Conservation (phyloP, 495 filamentous ascomycete genomes). For the Aspergillus steynii region DNA sequence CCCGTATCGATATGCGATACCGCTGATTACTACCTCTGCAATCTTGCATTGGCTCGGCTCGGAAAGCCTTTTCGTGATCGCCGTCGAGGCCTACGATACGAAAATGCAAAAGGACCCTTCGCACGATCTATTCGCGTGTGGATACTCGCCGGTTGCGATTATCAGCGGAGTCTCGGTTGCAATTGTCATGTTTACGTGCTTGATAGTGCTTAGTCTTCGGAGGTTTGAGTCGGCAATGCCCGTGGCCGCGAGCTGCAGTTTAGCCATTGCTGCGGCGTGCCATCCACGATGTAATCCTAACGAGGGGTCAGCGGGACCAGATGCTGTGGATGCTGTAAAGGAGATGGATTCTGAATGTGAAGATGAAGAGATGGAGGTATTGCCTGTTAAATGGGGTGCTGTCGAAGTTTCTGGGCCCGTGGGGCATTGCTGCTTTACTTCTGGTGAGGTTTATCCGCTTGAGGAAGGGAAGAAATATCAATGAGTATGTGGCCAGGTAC, state of each 20-base stretch:
- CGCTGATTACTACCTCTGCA: background rate
- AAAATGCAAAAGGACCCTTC: background rate
- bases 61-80: background rate
- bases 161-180: background rate
- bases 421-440: no score
- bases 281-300: slow-evolving; percentile 4
- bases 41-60: background rate
- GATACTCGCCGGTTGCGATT: background rate
- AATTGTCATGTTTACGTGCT: background rate
- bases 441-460: no score
- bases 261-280: slow-evolving; percentile 3
- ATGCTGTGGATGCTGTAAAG: no score
- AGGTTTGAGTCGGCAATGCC: slow-evolving; percentile 1
- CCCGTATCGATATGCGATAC: background rate
- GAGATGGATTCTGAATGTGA: no score
- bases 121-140: background rate
- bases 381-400: no score
- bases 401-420: no score
- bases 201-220: background rate
- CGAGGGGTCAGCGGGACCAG: no score
- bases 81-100: background rate
- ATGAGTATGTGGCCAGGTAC: no score
- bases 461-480: no score
- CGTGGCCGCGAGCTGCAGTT: slow-evolving; percentile 4
- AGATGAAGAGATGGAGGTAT: no score